Evolutionary conservation across 768 basidiomycete species (phyloP), one percentile per base, ranked within the genome.

Genomic region (Scleroderma citrinum): DNA sequence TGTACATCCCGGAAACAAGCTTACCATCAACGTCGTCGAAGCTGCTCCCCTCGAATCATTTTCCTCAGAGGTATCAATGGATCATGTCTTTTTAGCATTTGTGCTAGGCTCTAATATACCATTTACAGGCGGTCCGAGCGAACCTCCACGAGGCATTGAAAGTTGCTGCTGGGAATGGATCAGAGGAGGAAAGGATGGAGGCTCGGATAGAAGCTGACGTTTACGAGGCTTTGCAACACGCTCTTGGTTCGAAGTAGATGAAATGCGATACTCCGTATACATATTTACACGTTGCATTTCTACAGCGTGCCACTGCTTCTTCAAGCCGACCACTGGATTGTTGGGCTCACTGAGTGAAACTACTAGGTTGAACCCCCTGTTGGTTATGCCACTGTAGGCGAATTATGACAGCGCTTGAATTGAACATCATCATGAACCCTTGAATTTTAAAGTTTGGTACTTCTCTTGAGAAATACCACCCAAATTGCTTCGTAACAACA

Each of bases 1-100:
- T 51, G 90, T 99, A 35, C 96, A 99, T 71, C 92, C 92, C 31
- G 92, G 94, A 72, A 99, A 97, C 79, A 85, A 81, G 57, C 74
- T 98, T 52, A 98, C 96, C 35, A 87, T 99, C 66, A 99, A 98
- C 72, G 92, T 87, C 50, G 85, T 99, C 40, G 96, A 99, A 76
- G 96, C 89, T 52, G 94, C 93, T 49, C 84, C 92, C 19, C 73
- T 98, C 34, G 92, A 94, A 48, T 76, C 83, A 35, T 95, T 97
- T 74, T 95, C 94, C 1, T 59, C 77, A 19, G 96, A 97, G 78
- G 95, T 95, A 56, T 49, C 77, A 13, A 21, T 12, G 7, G 31
- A 3, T n/a, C 31, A 5, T 11, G 13, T 10, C 43, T 12, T 13
- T n/a, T 13, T n/a, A 29, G 11, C 16, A 31, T 32, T 32, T 32